Evolutionary conservation across 1,284 basidiomycete genomes (phyloP), one percentile per base, ranked within the genome.

Genomic region (Cronartium ribicola): DNA sequence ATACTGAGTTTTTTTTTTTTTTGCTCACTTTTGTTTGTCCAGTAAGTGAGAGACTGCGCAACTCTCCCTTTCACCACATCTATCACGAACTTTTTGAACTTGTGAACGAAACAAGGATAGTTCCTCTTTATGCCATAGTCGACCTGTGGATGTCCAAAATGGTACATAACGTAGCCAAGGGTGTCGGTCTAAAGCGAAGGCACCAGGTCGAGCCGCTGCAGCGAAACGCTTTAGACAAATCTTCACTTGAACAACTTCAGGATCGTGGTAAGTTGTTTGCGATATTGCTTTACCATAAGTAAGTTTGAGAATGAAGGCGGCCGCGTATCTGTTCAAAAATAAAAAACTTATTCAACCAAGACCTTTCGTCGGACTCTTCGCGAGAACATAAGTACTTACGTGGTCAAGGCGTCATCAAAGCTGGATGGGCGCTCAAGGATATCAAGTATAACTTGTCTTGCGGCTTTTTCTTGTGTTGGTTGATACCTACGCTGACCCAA

Each of bases 251-350:
- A 81, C 75, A 1, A 90, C 84, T 43, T 88, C 86, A n/a, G n/a
- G n/a, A n/a, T n/a, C n/a, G n/a, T n/a, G n/a, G n/a, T n/a, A n/a
- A 51, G 84, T 84, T 8, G 67, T n/a, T n/a, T n/a, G n/a, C n/a
- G n/a, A n/a, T n/a, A n/a, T n/a, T n/a, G n/a, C 81, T 75, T 87
- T 87, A 0, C 88, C 88, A 76, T 89, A 89, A 5, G 88, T 86
- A 62, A 89, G 83, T 2, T 85, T 84, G 80, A 89, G 84, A 2
- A 88, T 87, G 0, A 89, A 84, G 0, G 85, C 86, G 0, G 87
- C 85, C 0, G 87, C 85, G 77, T 68, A 64, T 3, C 66, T 75
- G 29, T 22, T 59, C 17, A 20, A 67, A 3, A 67, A 20, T 22
- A 67, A 5, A 20, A 59, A n/a, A 37, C 41, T 68, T 40, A 44